Evolutionary conservation across 306 rosid genomes (phyloP), one percentile per base, ranked within the genome.

Genomic region (Erythrophleum fordii): DNA sequence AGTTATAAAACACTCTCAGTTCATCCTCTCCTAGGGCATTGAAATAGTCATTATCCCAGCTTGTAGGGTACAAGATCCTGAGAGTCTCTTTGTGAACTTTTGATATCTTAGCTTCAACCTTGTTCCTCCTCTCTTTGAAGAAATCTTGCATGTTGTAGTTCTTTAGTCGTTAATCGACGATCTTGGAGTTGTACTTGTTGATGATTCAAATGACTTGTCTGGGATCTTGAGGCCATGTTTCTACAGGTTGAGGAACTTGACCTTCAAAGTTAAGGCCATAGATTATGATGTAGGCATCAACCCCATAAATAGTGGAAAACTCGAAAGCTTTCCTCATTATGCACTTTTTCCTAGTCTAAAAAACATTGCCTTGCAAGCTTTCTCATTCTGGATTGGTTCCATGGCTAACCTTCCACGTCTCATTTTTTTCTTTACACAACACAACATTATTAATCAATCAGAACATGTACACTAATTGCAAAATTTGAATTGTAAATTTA

Each of bases 401-500:
- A 83, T 79, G 2, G 74, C 11, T 79, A 79, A 56, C 60, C 78
- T 79, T 83, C 77, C 81, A 58, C 81, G 86, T 0, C 81, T 81
- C 86, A 83, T 78, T 83, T 79, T 66, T 81, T 79, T n/a, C n/a
- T n/a, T n/a, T n/a, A n/a, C n/a, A n/a, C n/a, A n/a, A n/a, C n/a
- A n/a, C n/a, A n/a, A n/a, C n/a, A n/a, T n/a, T n/a, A n/a, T n/a
- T n/a, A n/a, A n/a, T n/a, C n/a, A n/a, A n/a, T n/a, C n/a, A n/a
- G n/a, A n/a, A n/a, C n/a, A n/a, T n/a, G n/a, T n/a, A n/a, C n/a
- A n/a, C n/a, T n/a, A n/a, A n/a, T n/a, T n/a, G n/a, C n/a, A n/a
- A n/a, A n/a, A n/a, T n/a, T n/a, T n/a, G n/a, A n/a, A n/a, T n/a
- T n/a, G n/a, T n/a, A n/a, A n/a, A n/a, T n/a, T n/a, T n/a, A n/a